Evolutionary conservation across 768 basidiomycete species (phyloP).

Genomic region (Mycena maculata): DNA sequence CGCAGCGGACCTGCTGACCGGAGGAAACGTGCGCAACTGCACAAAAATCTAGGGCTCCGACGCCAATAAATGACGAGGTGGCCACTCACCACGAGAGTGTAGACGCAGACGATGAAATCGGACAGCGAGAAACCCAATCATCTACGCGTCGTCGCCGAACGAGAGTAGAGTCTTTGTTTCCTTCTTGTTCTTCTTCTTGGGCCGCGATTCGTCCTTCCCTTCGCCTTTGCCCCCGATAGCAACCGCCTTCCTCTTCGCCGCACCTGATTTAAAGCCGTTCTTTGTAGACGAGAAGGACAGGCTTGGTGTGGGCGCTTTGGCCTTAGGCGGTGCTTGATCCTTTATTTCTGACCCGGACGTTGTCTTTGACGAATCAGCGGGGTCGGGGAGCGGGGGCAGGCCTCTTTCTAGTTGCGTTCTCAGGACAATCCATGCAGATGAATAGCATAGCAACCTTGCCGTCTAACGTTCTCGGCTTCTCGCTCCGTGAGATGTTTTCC

Average conservation of each 20-base stretch:
- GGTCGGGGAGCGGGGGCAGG: slow-evolving; percentile 62
- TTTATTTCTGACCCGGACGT: slow-evolving; percentile 40
- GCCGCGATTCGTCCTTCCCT: slow-evolving; percentile 37
- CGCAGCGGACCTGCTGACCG: no score
- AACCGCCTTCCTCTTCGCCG: slow-evolving; percentile 56
- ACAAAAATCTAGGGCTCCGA: not conserved
- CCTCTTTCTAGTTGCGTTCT: slow-evolving; percentile 64
- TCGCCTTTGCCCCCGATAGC: slow-evolving; percentile 44
- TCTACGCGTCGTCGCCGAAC: slow-evolving; percentile 67
- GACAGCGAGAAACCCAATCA: not conserved
- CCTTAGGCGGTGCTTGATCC: slow-evolving; percentile 28
- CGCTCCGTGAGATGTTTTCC: slow-evolving; percentile 87
- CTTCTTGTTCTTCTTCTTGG: slow-evolving; percentile 70
- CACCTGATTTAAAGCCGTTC: slow-evolving; percentile 40
- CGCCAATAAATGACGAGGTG: not conserved
- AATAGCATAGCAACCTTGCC: slow-evolving; percentile 65
- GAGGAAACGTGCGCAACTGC: not conserved
- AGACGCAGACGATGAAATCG: not conserved
- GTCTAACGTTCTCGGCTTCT: slow-evolving; percentile 82
- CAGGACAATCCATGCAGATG: not conserved
- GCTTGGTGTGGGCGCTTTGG: slow-evolving; percentile 41
- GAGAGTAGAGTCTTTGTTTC: slow-evolving; percentile 62
- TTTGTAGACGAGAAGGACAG: slow-evolving; percentile 61
- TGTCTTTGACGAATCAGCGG: slow-evolving; percentile 39
- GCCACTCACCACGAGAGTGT: slow-evolving; percentile 1